These are phyloP conservation scores for Catenaria anguillulae DNA, from an alignment of 371 early-diverging fungal species.

Conservation along the genomic window DNA sequence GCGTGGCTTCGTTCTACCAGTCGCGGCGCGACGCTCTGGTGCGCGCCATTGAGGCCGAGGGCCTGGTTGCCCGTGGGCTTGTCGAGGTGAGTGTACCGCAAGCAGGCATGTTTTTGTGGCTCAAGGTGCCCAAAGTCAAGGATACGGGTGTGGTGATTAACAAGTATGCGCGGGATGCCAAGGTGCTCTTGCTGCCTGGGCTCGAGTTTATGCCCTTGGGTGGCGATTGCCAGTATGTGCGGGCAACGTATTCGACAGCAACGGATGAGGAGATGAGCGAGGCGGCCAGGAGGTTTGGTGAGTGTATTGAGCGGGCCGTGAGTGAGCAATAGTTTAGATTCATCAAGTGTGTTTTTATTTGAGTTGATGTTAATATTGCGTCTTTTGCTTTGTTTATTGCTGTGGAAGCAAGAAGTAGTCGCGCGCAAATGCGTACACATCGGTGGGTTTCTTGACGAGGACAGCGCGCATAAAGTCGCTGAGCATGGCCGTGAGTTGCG, in stretches of 20 bases:
- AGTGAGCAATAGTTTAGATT: not conserved
- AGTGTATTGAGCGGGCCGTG: constrained; percentile 8
- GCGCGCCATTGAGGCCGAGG: constrained; percentile 17
- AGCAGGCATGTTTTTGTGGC: constrained; percentile 77
- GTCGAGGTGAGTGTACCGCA: constrained; percentile 53
- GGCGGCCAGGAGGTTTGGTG: constrained; percentile 36
- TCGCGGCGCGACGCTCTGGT: constrained; percentile 47
- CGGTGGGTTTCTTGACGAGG: constrained; percentile 2
- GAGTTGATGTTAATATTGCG: no score
- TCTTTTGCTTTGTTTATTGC: no score
- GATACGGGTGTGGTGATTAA: constrained; percentile 49
- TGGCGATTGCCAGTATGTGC: constrained; percentile 20
- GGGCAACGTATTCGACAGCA: constrained; percentile 50
- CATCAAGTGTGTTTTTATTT: no score
- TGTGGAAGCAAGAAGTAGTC: no score
- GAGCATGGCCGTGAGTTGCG: constrained; percentile 22
- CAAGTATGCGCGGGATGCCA: constrained; percentile 48
- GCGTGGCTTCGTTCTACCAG: constrained; percentile 41
- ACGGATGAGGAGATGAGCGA: constrained; percentile 43
- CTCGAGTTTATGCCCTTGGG: constrained; percentile 25
- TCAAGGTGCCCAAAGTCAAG: constrained; percentile 41
- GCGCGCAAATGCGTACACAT: no score
- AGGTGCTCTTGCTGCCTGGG: constrained; percentile 63
- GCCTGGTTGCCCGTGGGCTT: constrained; percentile 37
- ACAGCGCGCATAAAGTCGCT: constrained; percentile 25